Conservation (phyloP, 164 flowering plant species). For the Tetrastigma voinierianum region DNA sequence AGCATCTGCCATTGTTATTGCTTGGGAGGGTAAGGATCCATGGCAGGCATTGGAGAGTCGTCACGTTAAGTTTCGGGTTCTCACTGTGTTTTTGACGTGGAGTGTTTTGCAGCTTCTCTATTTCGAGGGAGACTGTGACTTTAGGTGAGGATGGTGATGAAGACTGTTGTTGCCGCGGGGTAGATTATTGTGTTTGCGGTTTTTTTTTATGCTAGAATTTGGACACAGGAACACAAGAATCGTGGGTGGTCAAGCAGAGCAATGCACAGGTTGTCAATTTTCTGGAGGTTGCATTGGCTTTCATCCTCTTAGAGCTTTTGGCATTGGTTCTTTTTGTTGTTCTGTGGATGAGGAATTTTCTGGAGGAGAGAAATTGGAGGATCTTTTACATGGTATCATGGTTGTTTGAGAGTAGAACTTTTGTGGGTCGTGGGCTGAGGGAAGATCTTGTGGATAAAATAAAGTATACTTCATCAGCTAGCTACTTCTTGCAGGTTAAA, state of each 20-base stretch:
- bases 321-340: constrained; percentile 51
- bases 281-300: constrained; percentile 39
- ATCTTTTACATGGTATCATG: constrained; percentile 50
- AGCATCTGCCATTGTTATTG: constrained; percentile 54
- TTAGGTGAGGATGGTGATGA: constrained; percentile 53
- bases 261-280: constrained; percentile 32
- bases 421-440: constrained; percentile 64
- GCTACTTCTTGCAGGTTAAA: constrained; percentile 61
- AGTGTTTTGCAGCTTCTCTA: constrained; percentile 39
- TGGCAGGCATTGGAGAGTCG: constrained; percentile 42
- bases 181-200: constrained; percentile 55
- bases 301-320: constrained; percentile 47
- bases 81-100: constrained; percentile 63
- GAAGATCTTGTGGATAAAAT: constrained; percentile 62
- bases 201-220: constrained; percentile 54
- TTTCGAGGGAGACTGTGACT: constrained; percentile 58
- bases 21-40: constrained; percentile 48
- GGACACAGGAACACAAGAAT: constrained; percentile 41
- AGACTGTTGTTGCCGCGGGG: constrained; percentile 43
- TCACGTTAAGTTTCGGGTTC: constrained; percentile 39
- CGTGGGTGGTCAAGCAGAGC: constrained; percentile 32
- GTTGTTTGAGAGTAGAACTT: constrained; percentile 62
- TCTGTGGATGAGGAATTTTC: constrained; percentile 59
- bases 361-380: constrained; percentile 58
- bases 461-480: constrained; percentile 57